Base-by-base conservation (phyloP, 345 rosid species). In the Gossypium bickii region DNA sequence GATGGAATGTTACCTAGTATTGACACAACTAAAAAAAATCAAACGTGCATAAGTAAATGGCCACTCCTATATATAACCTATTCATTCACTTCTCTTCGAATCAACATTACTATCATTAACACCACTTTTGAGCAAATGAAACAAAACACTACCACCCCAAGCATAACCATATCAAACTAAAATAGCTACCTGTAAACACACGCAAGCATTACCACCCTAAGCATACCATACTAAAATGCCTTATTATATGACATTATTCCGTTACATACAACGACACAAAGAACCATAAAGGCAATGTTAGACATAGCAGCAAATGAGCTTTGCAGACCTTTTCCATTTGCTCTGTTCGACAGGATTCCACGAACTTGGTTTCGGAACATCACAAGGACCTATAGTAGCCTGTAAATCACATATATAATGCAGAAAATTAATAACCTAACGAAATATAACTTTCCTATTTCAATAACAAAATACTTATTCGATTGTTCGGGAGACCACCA, bases 311-410 rank as follows among this genome's bases (percentile, higher is more conserved):
- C 44, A 51, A 25, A 70, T 51, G 25, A 69, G 72, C 43, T 52
- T 20, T 52, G 47, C 73, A 2, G 72, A 96, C 99, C 99, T 93
- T 84, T 87, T 86, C 99, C 99, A 96, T 81, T 96, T 96, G 87
- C 90, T 87, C 82, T 85, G 97, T 77, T 96, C 99, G 7, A 92
- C 97, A 22, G 97, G 97, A 72, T 86, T 96, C 99, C 99, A 96
- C 15, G 90, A 81, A 81, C 97, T 92, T 18, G 99, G 98, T 80
- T 93, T 96, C 1, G 97, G 84, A 47, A 83, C 78, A 72, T 87
- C 92, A 85, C 99, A 96, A 74, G 95, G 95, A 78, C 99, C 99
- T 57, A 87, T 76, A 29, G 90, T 89, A 59, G 99, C 98, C 99
- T 93, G 92, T 77, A 82, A 27, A 78, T 77, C 80, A 84, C 74